These are phyloP conservation scores for Penicillium soppii DNA, from an alignment of 495 filamentous ascomycete genomes.

Conservation along the genomic window DNA sequence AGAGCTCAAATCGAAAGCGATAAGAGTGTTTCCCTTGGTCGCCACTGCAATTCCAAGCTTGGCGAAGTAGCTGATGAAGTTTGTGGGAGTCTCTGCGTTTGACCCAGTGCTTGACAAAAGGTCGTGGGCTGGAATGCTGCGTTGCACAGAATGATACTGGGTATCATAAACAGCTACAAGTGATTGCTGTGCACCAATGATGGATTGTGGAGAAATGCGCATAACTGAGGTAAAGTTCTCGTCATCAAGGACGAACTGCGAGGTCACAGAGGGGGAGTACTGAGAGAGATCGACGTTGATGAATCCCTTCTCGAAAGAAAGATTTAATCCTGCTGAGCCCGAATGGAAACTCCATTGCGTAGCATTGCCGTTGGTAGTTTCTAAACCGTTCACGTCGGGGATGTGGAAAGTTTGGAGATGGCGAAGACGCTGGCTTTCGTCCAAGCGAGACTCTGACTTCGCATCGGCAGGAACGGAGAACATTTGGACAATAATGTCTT, in stretches of 20 bases:
- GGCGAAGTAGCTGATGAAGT: slow-evolving; percentile 60
- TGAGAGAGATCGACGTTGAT: slow-evolving; percentile 47
- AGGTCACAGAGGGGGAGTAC: slow-evolving; percentile 40
- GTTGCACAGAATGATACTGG: slow-evolving; percentile 62
- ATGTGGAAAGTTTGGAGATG: slow-evolving; percentile 41
- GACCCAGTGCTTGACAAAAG: slow-evolving; percentile 30
- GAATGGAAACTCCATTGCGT: slow-evolving; percentile 49
- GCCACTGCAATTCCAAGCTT: slow-evolving; percentile 63
- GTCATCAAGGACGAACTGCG: slow-evolving; percentile 40
- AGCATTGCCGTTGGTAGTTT: slow-evolving; percentile 21
- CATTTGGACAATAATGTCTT: slow-evolving; percentile 42
- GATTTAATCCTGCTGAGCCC: slow-evolving; percentile 39
- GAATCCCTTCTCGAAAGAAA: slow-evolving; percentile 46
- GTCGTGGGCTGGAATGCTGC: slow-evolving; percentile 48
- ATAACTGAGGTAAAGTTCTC: slow-evolving; percentile 46
- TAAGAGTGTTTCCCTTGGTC: slow-evolving; percentile 52
- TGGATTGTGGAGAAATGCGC: slow-evolving; percentile 45
- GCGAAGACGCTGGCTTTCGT: slow-evolving; percentile 37
- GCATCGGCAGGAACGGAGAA: slow-evolving; percentile 38
- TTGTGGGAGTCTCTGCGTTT: slow-evolving; percentile 19
- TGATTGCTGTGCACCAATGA: slow-evolving; percentile 45
- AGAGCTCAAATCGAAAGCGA: slow-evolving; percentile 64
- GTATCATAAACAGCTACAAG: slow-evolving; percentile 62
- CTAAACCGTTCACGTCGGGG: slow-evolving; percentile 27
- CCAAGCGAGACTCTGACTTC: slow-evolving; percentile 4